These are phyloP conservation scores for Purshia tridentata DNA, from an alignment of 306 rosid genomes.

Conservation along the genomic window DNA sequence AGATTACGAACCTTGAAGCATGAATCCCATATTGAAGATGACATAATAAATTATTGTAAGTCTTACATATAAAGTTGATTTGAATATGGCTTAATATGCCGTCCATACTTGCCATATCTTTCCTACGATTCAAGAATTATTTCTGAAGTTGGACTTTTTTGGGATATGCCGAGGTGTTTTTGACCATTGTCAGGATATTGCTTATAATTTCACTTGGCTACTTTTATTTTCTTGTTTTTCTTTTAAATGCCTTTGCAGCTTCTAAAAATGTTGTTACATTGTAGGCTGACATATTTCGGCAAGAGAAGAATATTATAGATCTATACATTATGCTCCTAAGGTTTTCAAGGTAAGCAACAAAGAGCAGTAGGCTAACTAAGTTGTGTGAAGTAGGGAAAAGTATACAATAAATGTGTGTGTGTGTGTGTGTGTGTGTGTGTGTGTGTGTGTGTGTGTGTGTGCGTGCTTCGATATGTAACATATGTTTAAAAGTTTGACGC, in stretches of 20 bases:
- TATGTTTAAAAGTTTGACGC: background rate
- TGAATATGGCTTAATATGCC: background rate
- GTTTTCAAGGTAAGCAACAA: conserved; percentile 71
- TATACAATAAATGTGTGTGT: background rate
- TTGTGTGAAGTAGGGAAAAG: background rate
- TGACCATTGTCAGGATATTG: no score
- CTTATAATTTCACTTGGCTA: no score
- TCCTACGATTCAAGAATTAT: no score
- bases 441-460: background rate
- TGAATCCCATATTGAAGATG: no score
- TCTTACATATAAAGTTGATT: no score
- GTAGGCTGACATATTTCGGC: conserved; percentile 92
- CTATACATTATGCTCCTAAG: conserved; percentile 90
- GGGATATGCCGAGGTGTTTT: no score
- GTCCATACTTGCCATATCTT: background rate
- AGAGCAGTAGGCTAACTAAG: conserved; percentile 11
- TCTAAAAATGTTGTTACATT: conserved; percentile 29
- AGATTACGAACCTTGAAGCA: no score
- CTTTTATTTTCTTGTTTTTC: conserved; percentile 16
- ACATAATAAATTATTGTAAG: background rate
- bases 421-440: background rate
- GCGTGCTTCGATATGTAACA: background rate
- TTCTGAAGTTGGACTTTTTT: no score
- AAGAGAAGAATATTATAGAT: conserved; percentile 80
- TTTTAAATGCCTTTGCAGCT: conserved; percentile 16